A percentile compares a stretch with the other conserved stretches of the same genome.
Evolutionary conservation across 2,329 filamentous ascomycete genomes (phyloP).

Genomic region (Diaporthe ampelina): DNA sequence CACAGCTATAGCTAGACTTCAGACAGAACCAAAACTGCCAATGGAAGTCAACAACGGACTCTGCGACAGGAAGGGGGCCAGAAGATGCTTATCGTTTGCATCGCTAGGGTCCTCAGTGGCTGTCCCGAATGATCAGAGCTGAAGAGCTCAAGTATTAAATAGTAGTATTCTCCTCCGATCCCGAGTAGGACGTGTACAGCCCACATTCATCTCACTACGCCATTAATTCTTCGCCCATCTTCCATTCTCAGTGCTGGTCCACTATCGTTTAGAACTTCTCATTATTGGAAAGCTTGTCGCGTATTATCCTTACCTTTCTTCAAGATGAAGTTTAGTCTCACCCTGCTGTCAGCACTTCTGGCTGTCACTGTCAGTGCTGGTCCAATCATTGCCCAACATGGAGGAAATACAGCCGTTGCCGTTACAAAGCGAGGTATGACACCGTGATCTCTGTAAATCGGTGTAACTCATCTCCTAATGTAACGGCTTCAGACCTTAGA

Average conservation of each 20-base stretch:
- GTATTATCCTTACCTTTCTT: background rate
- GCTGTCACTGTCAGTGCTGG: slow-evolving; percentile 3
- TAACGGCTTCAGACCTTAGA: background rate
- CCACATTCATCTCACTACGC: background rate
- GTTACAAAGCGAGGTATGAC: background rate
- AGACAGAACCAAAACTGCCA: slow-evolving; percentile 29
- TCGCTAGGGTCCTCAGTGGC: background rate
- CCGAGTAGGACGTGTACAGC: too few species aligned
- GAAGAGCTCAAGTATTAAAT: background rate
- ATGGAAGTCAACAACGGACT: background rate
- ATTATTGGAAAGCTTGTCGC: background rate
- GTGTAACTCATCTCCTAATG: background rate
- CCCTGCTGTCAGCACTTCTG: background rate
- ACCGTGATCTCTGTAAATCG: too few species aligned
- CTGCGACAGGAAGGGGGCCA: background rate
- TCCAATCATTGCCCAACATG: background rate
- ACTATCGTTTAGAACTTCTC: background rate
- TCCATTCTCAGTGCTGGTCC: slow-evolving; percentile 6
- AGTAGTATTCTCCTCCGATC: background rate
- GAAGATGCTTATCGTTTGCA: background rate
- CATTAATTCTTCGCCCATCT: background rate
- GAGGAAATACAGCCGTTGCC: background rate
- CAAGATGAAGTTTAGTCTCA: slow-evolving; percentile 17
- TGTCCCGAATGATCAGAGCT: background rate
- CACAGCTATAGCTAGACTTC: background rate